Evolutionary conservation across 129 eudicot genomes (phyloP).

Genomic region (Saposhnikovia divaricata): DNA sequence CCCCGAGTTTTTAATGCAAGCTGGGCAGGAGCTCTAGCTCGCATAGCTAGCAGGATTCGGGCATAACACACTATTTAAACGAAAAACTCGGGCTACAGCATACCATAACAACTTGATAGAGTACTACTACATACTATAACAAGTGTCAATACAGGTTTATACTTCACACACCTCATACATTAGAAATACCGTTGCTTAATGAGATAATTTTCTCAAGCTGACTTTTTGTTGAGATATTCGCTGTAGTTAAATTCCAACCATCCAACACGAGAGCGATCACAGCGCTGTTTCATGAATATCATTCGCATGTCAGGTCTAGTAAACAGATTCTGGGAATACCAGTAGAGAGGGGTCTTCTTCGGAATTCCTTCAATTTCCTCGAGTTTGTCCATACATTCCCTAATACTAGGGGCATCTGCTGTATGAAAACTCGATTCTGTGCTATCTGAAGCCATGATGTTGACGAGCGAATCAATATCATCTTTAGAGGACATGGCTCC

Average conservation of each 20-base stretch:
- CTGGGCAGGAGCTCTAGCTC: too few species aligned
- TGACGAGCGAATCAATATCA: not conserved
- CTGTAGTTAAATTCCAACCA: not conserved
- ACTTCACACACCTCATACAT: not conserved
- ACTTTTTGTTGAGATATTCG: not conserved
- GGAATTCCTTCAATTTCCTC: not conserved
- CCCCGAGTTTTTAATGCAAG: too few species aligned
- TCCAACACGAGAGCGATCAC: not conserved
- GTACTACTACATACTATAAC: not conserved
- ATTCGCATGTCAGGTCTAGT: not conserved
- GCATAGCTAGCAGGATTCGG: too few species aligned
- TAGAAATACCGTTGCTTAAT: not conserved
- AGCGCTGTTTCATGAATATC: not conserved
- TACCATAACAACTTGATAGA: not conserved
- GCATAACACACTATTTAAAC: too few species aligned
- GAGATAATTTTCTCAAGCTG: not conserved
- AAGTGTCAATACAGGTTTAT: not conserved
- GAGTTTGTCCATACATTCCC: not conserved
- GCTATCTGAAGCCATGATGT: not conserved
- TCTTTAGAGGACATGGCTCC: slow-evolving; percentile 1
- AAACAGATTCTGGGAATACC: not conserved
- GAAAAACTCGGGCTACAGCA: too few species aligned
- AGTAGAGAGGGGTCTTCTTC: not conserved
- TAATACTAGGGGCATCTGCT: not conserved
- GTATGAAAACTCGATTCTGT: not conserved